phyloP scores from a whole-genome alignment of 192 early-diverging fungal species.

The Gaertneriomyces semiglobifer region DNA sequence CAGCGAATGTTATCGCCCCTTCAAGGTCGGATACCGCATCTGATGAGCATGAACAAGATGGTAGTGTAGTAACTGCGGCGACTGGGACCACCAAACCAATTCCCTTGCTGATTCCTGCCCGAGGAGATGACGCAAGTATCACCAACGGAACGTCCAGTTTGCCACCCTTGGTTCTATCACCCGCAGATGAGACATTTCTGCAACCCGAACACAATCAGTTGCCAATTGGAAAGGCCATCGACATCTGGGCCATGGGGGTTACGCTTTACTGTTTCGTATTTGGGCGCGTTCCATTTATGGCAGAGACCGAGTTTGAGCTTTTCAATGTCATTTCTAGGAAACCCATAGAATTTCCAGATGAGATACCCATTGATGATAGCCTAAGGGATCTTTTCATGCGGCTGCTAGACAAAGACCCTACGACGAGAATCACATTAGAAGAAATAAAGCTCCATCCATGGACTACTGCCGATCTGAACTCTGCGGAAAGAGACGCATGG shows the following conservation, averaged over 20 bases:
- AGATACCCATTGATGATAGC: slow-evolving; percentile 48
- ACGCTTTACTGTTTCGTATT: slow-evolving; percentile 92
- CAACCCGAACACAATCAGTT: not conserved
- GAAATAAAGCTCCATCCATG: slow-evolving; percentile 89
- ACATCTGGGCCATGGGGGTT: slow-evolving; percentile 97
- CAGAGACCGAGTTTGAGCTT: slow-evolving; percentile 92
- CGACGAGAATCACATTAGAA: slow-evolving; percentile 75
- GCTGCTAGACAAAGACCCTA: slow-evolving; percentile 85
- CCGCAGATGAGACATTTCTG: too few relatives aligned
- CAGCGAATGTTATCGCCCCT: too few relatives aligned
- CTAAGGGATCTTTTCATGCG: slow-evolving; percentile 70
- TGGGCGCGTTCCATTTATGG: slow-evolving; percentile 89
- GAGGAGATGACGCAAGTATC: too few relatives aligned
- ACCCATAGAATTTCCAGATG: slow-evolving; percentile 48
- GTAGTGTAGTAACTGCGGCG: too few relatives aligned
- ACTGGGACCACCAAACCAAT: too few relatives aligned
- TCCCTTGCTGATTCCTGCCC: not conserved
- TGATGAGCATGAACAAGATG: too few relatives aligned
- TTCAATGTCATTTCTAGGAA: slow-evolving; percentile 84
- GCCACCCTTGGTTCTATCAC: not conserved
- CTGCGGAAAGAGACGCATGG: slow-evolving; percentile 61
- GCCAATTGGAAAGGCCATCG: slow-evolving; percentile 72
- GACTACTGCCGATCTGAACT: slow-evolving; percentile 70
- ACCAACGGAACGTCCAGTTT: not conserved
- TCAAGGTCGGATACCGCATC: too few relatives aligned